Evolutionary conservation across 495 filamentous ascomycete genomes (phyloP).

Genomic region (Xeromyces bisporus): DNA sequence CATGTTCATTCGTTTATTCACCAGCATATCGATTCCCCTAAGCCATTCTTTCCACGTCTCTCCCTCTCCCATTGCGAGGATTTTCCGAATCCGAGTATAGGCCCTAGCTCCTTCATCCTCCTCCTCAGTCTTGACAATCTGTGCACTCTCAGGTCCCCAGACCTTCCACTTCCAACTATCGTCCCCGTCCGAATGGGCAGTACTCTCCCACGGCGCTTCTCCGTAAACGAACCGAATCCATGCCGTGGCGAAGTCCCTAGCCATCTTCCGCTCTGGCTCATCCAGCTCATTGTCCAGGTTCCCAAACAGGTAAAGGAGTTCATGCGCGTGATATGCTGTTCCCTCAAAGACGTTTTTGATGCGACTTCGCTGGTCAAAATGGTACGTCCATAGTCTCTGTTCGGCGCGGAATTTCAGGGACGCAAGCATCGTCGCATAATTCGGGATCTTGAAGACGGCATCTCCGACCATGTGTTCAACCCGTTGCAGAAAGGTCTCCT

Average conservation of each 20-base stretch:
- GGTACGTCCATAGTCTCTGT: constrained; percentile 6
- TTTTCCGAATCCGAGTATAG: constrained; percentile 10
- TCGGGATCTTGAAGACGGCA: constrained; percentile 15
- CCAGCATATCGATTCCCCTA: constrained; percentile 11
- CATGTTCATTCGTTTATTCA: constrained; percentile 11
- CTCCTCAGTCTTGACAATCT: constrained; percentile 8
- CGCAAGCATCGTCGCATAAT: constrained; percentile 6
- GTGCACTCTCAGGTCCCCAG: constrained; percentile 9
- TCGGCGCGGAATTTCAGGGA: background rate
- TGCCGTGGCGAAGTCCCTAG: constrained; percentile 10
- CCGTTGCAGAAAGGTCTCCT: constrained; percentile 4
- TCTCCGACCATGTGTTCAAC: constrained; percentile 19
- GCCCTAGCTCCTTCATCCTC: constrained; percentile 9
- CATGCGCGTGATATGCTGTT: constrained; percentile 18
- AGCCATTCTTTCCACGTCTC: constrained; percentile 11
- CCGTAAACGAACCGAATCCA: constrained; percentile 16
- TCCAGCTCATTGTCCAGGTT: constrained; percentile 13
- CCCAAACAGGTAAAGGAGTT: constrained; percentile 16
- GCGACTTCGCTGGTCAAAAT: constrained; percentile 17
- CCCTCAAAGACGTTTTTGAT: constrained; percentile 11
- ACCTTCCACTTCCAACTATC: constrained; percentile 11
- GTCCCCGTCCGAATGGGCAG: background rate
- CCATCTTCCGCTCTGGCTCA: constrained; percentile 8
- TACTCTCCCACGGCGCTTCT: constrained; percentile 8
- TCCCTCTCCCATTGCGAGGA: constrained; percentile 10